Conservation (phyloP, 805 yeast genomes). For the Ogataea henricii region DNA sequence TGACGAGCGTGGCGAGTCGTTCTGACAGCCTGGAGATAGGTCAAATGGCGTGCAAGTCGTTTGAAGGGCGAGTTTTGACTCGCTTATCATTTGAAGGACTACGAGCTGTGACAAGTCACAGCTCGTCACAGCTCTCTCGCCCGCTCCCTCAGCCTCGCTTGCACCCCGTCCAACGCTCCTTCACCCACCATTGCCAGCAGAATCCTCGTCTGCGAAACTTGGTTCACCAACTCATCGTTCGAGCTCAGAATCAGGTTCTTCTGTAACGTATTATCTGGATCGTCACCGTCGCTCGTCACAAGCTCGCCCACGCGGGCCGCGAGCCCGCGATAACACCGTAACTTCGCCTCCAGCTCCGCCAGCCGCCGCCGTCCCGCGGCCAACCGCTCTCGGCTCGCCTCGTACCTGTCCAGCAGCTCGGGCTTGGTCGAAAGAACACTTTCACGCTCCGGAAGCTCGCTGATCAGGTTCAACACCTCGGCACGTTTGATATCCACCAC, state of each 20-base stretch:
- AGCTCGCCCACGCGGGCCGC: conserved; percentile 15
- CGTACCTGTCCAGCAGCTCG: conserved; percentile 30
- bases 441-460: conserved; percentile 34
- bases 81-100: too few species aligned
- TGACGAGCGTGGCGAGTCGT: too few species aligned
- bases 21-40: too few species aligned
- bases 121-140: conserved; percentile 3
- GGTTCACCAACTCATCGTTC: conserved; percentile 25
- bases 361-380: conserved; percentile 18
- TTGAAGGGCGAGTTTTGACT: too few species aligned
- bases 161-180: conserved; percentile 2
- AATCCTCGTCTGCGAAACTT: conserved; percentile 23
- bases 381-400: conserved; percentile 19
- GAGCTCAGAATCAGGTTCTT: conserved; percentile 25
- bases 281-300: conserved; percentile 10
- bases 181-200: conserved; percentile 21
- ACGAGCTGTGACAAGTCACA: too few species aligned
- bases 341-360: conserved; percentile 16
- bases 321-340: conserved; percentile 20
- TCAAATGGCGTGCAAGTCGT: too few species aligned
- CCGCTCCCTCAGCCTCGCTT: background rate
- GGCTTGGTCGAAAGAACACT: conserved; percentile 21
- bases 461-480: conserved; percentile 27
- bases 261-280: conserved; percentile 18
- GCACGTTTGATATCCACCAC: conserved; percentile 22